Evolutionary conservation across 2,329 filamentous ascomycete species (phyloP).

Genomic region (Daldinia sp.): DNA sequence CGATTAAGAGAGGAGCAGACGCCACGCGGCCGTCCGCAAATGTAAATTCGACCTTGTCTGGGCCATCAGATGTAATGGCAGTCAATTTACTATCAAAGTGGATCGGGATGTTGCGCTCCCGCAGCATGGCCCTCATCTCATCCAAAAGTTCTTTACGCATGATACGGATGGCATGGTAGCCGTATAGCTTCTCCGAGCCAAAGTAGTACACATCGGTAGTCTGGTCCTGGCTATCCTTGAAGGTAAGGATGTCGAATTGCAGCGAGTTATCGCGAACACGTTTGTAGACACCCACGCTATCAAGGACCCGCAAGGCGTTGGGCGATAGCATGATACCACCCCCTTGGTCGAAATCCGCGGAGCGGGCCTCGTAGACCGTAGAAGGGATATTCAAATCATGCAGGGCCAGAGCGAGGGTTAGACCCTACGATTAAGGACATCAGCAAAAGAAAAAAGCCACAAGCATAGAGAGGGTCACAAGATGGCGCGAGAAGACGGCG

Average conservation of each 20-base stretch:
- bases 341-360: conserved; percentile 59
- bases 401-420: conserved; percentile 67
- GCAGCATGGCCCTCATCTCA: conserved; percentile 58
- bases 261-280: conserved; percentile 60
- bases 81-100: conserved; percentile 63
- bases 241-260: conserved; percentile 64
- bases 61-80: conserved; percentile 56
- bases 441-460: conserved; percentile 15
- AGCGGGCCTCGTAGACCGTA: conserved; percentile 64
- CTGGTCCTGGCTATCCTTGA: conserved; percentile 54
- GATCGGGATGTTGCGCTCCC: conserved; percentile 57
- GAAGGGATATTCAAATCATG: conserved; percentile 63
- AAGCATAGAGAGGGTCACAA: not conserved
- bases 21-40: conserved; percentile 60
- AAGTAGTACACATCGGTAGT: conserved; percentile 61
- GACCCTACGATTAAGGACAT: conserved; percentile 52
- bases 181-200: conserved; percentile 60
- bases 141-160: conserved; percentile 65
- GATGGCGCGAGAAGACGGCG: not conserved
- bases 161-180: conserved; percentile 66
- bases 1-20: conserved; percentile 61
- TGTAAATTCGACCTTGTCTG: conserved; percentile 57
- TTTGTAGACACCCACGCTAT: conserved; percentile 62
- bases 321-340: conserved; percentile 71
- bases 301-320: conserved; percentile 67